Evolutionary conservation across 164 flowering plant genomes (phyloP).

Genomic region (Umbellularia californica): DNA sequence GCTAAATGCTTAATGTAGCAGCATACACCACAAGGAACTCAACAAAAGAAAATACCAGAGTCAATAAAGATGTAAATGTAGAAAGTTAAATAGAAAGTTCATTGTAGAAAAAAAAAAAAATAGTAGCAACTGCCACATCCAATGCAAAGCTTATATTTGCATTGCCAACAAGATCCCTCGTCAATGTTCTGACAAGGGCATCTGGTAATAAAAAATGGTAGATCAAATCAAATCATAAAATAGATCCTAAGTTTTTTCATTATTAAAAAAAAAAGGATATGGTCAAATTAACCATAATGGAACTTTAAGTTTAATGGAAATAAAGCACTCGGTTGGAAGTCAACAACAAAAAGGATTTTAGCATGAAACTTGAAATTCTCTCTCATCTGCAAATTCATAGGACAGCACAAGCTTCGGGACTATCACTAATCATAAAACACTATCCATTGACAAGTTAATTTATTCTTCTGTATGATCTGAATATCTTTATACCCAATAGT

Average conservation of each 20-base stretch:
- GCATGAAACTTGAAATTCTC: too few species aligned
- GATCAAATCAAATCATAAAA: not conserved
- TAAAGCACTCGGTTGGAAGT: too few species aligned
- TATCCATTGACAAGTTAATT: too few species aligned
- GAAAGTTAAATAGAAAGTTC: not conserved
- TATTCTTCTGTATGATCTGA: too few species aligned
- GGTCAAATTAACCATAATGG: not conserved
- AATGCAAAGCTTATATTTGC: not conserved
- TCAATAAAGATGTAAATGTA: not conserved
- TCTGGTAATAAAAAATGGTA: not conserved
- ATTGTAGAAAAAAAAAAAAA: not conserved
- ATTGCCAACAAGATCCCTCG: not conserved
- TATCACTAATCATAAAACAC: too few species aligned
- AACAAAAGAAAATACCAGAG: conserved; percentile 1
- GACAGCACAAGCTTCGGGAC: too few species aligned
- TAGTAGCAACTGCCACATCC: not conserved
- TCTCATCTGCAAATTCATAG: too few species aligned
- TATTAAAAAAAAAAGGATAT: not conserved
- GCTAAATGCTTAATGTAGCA: not conserved
- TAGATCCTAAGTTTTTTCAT: not conserved
- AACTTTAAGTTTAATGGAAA: not conserved
- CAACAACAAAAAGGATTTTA: too few species aligned
- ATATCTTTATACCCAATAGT: too few species aligned
- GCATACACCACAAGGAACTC: not conserved
- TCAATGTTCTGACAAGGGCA: not conserved